phyloP scores from a whole-genome alignment of 768 basidiomycete genomes.

The Phanerochaete sordida region DNA sequence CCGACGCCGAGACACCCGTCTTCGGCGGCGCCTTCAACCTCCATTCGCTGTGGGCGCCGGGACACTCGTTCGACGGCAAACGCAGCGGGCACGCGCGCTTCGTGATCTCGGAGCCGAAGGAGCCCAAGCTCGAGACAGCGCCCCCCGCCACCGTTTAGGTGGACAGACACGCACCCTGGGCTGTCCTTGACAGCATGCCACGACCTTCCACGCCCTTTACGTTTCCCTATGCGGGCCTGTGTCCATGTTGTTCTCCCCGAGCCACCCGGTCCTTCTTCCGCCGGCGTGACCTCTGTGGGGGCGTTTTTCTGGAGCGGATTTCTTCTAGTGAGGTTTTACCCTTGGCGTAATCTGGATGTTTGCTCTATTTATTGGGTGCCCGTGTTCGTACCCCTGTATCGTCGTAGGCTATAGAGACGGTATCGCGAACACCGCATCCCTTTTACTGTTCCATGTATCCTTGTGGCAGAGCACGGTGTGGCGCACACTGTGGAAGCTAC shows the following conservation, averaged over 20 bases:
- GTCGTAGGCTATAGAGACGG: not conserved
- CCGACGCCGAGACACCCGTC: conserved; percentile 12
- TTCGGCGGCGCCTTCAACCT: conserved; percentile 26
- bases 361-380: not conserved
- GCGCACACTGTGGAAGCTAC: not conserved
- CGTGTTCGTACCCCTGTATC: not conserved
- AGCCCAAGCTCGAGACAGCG: conserved; percentile 2
- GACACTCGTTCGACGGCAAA: conserved; percentile 21
- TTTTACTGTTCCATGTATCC: not conserved
- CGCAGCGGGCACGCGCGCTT: conserved; percentile 21
- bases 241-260: not conserved
- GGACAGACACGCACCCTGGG: not conserved
- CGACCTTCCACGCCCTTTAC: conserved; percentile 1
- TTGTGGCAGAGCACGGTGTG: not conserved
- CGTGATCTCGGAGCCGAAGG: conserved; percentile 21
- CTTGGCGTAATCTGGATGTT: not conserved
- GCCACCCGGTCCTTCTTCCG: not conserved
- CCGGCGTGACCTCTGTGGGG: not conserved
- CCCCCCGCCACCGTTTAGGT: not conserved
- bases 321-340: not conserved
- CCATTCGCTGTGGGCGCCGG: conserved; percentile 26
- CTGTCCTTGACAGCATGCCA: conserved; percentile 1
- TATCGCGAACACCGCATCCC: not conserved
- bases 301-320: not conserved
- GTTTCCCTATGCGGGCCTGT: not conserved